Conservation (phyloP, 805 yeast genomes). For the Priceomyces fermenticarens region DNA sequence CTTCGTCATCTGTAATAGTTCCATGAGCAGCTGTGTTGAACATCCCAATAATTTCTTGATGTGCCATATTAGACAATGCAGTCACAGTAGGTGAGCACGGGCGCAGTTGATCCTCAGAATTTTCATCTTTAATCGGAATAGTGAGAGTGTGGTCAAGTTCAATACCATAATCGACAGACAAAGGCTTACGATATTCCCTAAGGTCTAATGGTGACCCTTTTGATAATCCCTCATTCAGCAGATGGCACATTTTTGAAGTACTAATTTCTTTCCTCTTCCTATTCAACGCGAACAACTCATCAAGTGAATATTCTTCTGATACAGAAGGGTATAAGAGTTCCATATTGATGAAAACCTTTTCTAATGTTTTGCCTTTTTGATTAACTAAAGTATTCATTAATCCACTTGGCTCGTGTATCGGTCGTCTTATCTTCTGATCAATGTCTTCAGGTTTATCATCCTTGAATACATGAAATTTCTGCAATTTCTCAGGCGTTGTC, state of each 20-base stretch:
- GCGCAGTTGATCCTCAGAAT: slow-evolving; percentile 11
- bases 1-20: slow-evolving; percentile 29
- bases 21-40: slow-evolving; percentile 54
- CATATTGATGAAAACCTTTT: slow-evolving; percentile 58
- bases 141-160: slow-evolving; percentile 32
- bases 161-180: not conserved
- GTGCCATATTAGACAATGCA: slow-evolving; percentile 68
- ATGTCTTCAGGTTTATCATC: slow-evolving; percentile 14
- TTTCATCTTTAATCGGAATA: slow-evolving; percentile 43
- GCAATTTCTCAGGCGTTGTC: slow-evolving; percentile 20
- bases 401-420: slow-evolving; percentile 42
- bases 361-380: slow-evolving; percentile 57
- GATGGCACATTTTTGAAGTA: slow-evolving; percentile 3
- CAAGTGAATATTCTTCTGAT: slow-evolving; percentile 55
- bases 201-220: not conserved
- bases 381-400: slow-evolving; percentile 44
- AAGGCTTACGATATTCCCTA: not conserved
- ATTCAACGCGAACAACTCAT: slow-evolving; percentile 59
- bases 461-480: slow-evolving; percentile 26
- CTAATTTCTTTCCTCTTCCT: slow-evolving; percentile 23
- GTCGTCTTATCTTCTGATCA: slow-evolving; percentile 29
- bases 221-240: not conserved
- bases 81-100: slow-evolving; percentile 78
- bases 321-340: slow-evolving; percentile 48
- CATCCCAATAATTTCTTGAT: slow-evolving; percentile 71